Base-by-base conservation (phyloP, 1,284 basidiomycete species). In the Papiliotrema nemorosa region DNA sequence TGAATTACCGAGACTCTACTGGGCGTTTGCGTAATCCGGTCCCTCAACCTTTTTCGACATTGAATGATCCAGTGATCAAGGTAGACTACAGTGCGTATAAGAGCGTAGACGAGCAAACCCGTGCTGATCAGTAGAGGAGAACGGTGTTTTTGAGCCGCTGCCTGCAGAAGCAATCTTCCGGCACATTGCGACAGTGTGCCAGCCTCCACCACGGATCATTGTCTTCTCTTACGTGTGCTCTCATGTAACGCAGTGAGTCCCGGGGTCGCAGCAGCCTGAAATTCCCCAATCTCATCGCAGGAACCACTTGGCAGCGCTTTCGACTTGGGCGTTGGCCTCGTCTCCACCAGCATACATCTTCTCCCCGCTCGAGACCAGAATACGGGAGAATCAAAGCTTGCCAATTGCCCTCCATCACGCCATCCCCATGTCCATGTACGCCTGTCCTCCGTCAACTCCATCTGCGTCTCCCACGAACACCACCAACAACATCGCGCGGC, bases 361-460 rank as follows among this genome's bases (percentile, higher is more conserved):
- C 42, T 69, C 66, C 10, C 68, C 68, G 0, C 49, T 67, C 20
- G 70, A 72, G 43, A 70, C 66, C 5, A 55, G 70, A 0, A 50
- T 72, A 1, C 53, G 68, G 20, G 67, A 67, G 41, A 36, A 37
- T 5, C 56, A 51, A 25, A 58, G 66, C 0, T 53, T 68, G 2
- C 51, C 60, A 24, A 38, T 62, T 12, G 61, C 64, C 1, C 55
- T 72, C 1, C 54, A 65, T 24, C 60, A 70, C 35, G 67, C 64
- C 2, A 66, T 72, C 20, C 67, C 69, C 12, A 65, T 72, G 45
- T 63, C 65, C n/a, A 66, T 72, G 65, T 72, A 71, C 54, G 60
- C 61, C 33, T 61, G 55, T 47, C 64, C 64, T 9, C 34, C 52
- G 22, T 18, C 24, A 6, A 7, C 9, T 16, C 16, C 47, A 40